phyloP scores from a whole-genome alignment of 139 green algal genomes.

The Chlamydomonas schloesseri region DNA sequence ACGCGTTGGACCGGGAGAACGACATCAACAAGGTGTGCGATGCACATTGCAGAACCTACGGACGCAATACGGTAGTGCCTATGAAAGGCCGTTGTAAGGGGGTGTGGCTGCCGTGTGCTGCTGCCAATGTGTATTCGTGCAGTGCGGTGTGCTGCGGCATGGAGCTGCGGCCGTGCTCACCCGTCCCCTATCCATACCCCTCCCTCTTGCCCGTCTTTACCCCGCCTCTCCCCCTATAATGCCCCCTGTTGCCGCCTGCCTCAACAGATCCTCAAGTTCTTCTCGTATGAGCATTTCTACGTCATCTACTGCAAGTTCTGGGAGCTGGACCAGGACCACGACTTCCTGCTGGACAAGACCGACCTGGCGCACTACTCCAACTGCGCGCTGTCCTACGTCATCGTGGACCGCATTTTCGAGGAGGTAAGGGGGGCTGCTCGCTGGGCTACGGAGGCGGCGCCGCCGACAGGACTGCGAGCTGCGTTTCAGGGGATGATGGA shows the following conservation, averaged over 20 bases:
- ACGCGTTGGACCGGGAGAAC: slow-evolving; percentile 90
- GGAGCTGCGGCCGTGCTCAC: too few relatives aligned
- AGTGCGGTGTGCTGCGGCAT: too few relatives aligned
- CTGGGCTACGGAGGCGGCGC: too few relatives aligned
- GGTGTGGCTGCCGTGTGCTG: too few relatives aligned
- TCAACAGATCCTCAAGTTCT: slow-evolving; percentile 90
- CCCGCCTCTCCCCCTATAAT: background rate
- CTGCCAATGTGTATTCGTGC: too few relatives aligned
- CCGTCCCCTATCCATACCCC: too few relatives aligned
- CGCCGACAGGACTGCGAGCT: too few relatives aligned
- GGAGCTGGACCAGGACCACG: slow-evolving; percentile 98
- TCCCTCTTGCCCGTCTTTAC: background rate
- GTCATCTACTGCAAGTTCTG: slow-evolving; percentile 99
- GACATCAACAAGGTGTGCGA: slow-evolving; percentile 92
- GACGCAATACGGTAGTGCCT: too few relatives aligned
- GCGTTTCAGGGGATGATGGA: too few relatives aligned
- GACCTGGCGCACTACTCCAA: slow-evolving; percentile 96
- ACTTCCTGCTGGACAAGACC: slow-evolving; percentile 94
- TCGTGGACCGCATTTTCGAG: slow-evolving; percentile 95
- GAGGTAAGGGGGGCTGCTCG: slow-evolving; percentile 70
- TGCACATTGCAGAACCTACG: too few relatives aligned
- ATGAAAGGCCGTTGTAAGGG: too few relatives aligned
- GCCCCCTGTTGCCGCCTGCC: background rate
- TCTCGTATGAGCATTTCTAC: slow-evolving; percentile 99
- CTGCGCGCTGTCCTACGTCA: slow-evolving; percentile 92